Base-by-base conservation (phyloP, 352 stramenopile species). In the Phytopythium oedochilum region DNA sequence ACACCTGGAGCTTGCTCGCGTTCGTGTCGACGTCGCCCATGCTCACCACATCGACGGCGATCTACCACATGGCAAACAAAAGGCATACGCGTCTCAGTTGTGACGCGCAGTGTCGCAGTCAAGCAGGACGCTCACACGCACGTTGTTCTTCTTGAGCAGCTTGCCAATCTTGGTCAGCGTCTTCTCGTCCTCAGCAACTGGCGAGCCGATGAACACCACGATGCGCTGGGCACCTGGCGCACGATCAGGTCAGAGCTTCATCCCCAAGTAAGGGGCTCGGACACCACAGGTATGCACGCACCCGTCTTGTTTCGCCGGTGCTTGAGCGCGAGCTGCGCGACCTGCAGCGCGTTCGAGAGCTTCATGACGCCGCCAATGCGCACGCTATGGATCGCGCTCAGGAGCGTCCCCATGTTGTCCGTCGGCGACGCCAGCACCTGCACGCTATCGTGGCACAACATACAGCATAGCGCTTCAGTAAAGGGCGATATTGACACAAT, bases 91-190 rank as follows among this genome's bases (percentile, higher is more conserved):
- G n/a, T n/a, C n/a, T n/a, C n/a, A n/a, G n/a, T 35, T 59, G 35
- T 43, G 9, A 49, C 25, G 9, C 36, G 36, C 18, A 46, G 39
- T 45, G 15, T 43, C 31, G 15, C 5, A 42, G 14, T 6, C 14
- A 42, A 22, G n/a, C n/a, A n/a, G n/a, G n/a, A n/a, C n/a, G n/a
- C n/a, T 28, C 39, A 20, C 11, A 56, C 73, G 49, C 44, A 93
- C 92, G 71, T 99, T 99, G 78, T 99, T 99, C 82, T 99, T 99
- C 79, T 99, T 99, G 42, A 99, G 82, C 44, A 98, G 78, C 60
- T 98, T 98, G 65, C 94, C 97, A 50, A 98, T 96, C 75, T 98
- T 98, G n/a, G 81, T 84, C 46, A 97, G 70, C 51, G 75, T 71
- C 61, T 95, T 93, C 55, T 96, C 86, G 61, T 97, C 89, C 47